Base-by-base conservation (phyloP, 352 stramenopile genomes). In the Phytopythium montanum region DNA sequence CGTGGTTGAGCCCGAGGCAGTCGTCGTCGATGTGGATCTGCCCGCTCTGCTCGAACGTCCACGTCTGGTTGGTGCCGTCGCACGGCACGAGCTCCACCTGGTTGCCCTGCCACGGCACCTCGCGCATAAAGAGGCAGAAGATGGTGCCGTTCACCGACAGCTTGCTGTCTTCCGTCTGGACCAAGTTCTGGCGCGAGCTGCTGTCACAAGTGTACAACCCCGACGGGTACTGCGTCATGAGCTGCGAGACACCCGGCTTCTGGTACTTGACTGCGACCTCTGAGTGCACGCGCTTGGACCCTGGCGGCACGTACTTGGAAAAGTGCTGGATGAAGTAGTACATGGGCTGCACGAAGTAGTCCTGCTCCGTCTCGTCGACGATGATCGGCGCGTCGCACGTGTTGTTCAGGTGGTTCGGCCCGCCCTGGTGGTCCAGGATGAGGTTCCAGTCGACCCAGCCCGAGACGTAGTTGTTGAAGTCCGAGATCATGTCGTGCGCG, bases 381-480 rank as follows among this genome's bases (percentile, higher is more conserved):
- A 97, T 87, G 56, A 97, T 80, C 26, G 87, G 83, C 5, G 87
- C 79, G 33, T 92, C 83, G 54, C 81, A 91, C 10, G 73, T 69
- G 66, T 96, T 96, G 42, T 62, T 65, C 50, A 82, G 60, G 73
- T 97, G 88, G 74, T 97, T 98, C 7, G 92, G 90, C 1, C 92
- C 92, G 29, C 92, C 92, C 16, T 44, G 81, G 66, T 89, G 76
- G 55, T 96, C 87, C 1, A 98, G 75, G 8, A 97, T 48, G 38
- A 98, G 60, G 70, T 98, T 98, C 91, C 92, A 98, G 75, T 98
- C 89, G 42, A 96, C 85, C 91, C 92, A 98, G 2, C 88, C 88
- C 39, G 80, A 70, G 16, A 90, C 85, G 62, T 77, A 86, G 65
- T 95, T 91, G 72, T 96, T 97, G 31, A 95, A 74, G 61, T 97